Evolutionary conservation across 495 filamentous ascomycete genomes (phyloP).

Genomic region (Hypomontagnella monticulosa): DNA sequence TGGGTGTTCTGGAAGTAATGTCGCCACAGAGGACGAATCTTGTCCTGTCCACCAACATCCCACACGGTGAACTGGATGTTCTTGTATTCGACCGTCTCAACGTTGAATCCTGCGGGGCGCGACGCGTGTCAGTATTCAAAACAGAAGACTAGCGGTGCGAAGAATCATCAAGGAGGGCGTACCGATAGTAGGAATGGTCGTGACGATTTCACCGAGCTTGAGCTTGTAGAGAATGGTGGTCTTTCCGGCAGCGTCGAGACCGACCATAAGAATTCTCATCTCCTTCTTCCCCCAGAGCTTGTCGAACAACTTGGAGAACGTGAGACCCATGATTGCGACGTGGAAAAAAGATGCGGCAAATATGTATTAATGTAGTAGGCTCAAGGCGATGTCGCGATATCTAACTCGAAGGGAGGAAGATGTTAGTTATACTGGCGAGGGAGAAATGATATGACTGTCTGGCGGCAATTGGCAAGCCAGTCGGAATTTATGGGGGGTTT

Average conservation of each 20-base stretch:
- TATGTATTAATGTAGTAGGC: slow-evolving; percentile 40
- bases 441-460: slow-evolving; percentile 33
- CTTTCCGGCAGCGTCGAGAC: slow-evolving; percentile 98
- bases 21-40: slow-evolving; percentile 99
- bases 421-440: slow-evolving; percentile 35
- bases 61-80: slow-evolving; percentile 99
- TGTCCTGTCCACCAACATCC: slow-evolving; percentile 99
- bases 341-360: slow-evolving; percentile 28
- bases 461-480: slow-evolving; percentile 34
- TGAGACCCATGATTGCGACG: slow-evolving; percentile 87
- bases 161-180: slow-evolving; percentile 55
- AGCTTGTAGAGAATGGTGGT: slow-evolving; percentile 99
- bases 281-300: slow-evolving; percentile 98
- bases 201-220: slow-evolving; percentile 99
- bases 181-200: slow-evolving; percentile 99
- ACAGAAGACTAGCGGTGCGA: slow-evolving; percentile 5
- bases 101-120: slow-evolving; percentile 85
- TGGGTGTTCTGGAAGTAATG: slow-evolving; percentile 99
- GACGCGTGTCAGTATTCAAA: slow-evolving; percentile 46
- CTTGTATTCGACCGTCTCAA: slow-evolving; percentile 99
- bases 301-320: slow-evolving; percentile 92
- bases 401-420: slow-evolving; percentile 19
- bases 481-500: slow-evolving; percentile 40
- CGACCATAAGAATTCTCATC: slow-evolving; percentile 99
- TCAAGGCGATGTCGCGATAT: slow-evolving; percentile 32